A percentile compares a stretch with the other conserved stretches of the same genome.
Conservation (phyloP, 768 basidiomycete species). For the Hericium coralloides region DNA sequence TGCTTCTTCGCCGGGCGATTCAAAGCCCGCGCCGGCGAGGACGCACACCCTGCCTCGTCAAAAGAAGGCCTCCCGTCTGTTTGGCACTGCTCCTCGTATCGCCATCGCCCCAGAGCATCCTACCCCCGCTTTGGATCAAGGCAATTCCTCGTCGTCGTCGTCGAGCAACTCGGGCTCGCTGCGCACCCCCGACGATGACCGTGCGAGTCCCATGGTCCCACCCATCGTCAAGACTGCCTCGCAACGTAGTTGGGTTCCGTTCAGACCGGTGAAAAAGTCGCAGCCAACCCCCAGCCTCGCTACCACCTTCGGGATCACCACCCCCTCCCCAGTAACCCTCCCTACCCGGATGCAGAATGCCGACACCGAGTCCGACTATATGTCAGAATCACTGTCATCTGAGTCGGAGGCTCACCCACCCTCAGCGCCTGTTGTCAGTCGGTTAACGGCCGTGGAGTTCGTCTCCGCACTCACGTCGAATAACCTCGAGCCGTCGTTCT, state of each 20-base stretch:
- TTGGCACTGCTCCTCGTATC: conserved; percentile 13
- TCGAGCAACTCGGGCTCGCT: conserved; percentile 39
- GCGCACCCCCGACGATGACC: conserved; percentile 52
- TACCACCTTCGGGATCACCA: not conserved
- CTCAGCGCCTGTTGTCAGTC: conserved; percentile 13
- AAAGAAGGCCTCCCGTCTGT: conserved; percentile 8
- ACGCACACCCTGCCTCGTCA: not conserved
- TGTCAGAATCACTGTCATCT: conserved; percentile 9
- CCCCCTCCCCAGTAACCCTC: conserved; percentile 1
- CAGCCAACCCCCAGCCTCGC: not conserved
- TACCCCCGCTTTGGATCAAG: conserved; percentile 24
- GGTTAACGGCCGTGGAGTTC: conserved; percentile 25
- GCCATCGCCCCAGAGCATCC: conserved; percentile 22
- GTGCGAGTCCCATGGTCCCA: conserved; percentile 17
- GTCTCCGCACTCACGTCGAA: conserved; percentile 35
- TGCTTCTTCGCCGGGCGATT: conserved; percentile 19
- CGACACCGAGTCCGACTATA: conserved; percentile 11
- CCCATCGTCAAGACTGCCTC: conserved; percentile 13
- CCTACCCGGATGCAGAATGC: not conserved
- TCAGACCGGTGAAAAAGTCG: conserved; percentile 34
- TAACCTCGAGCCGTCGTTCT: conserved; percentile 28
- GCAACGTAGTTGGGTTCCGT: conserved; percentile 43
- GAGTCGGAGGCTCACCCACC: conserved; percentile 19
- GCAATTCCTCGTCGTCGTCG: conserved; percentile 49
- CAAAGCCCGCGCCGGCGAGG: conserved; percentile 15